phyloP scores from a whole-genome alignment of 306 rosid genomes.

The Betula pendula region DNA sequence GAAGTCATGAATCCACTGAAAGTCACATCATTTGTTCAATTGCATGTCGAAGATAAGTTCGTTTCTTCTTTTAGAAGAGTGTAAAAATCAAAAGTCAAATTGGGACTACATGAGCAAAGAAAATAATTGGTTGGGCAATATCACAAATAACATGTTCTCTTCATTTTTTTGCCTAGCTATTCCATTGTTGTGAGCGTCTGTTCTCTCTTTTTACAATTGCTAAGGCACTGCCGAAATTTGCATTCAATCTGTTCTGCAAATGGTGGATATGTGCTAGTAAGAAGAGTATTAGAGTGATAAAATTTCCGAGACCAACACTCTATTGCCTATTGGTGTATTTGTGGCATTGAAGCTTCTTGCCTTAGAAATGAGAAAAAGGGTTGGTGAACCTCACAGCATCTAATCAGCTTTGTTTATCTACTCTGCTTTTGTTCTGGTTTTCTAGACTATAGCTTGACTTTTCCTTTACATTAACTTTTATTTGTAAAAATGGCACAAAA shows the following conservation, averaged over 20 bases:
- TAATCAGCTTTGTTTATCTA: not conserved
- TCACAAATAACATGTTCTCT: not conserved
- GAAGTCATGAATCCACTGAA: not conserved
- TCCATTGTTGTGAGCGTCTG: not conserved
- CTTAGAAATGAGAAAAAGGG: not conserved
- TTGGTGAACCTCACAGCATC: not conserved
- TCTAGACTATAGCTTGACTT: not conserved
- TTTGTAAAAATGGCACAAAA: constrained; percentile 6
- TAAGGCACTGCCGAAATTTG: not conserved
- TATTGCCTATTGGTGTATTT: not conserved
- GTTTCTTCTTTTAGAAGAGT: not conserved
- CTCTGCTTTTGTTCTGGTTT: not conserved
- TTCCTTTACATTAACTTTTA: not conserved
- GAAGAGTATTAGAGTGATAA: not conserved
- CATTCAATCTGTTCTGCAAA: not conserved
- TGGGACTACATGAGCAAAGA: not conserved
- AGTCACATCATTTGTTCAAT: not conserved
- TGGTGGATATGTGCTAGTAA: not conserved
- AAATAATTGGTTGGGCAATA: not conserved
- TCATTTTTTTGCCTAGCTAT: not conserved
- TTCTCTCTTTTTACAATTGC: not conserved
- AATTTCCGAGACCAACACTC: not conserved
- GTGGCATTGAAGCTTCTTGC: not conserved
- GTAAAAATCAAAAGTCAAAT: not conserved
- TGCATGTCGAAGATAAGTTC: not conserved